phyloP scores from a whole-genome alignment of 75 land plant species.

The Cunninghamia lanceolata region DNA sequence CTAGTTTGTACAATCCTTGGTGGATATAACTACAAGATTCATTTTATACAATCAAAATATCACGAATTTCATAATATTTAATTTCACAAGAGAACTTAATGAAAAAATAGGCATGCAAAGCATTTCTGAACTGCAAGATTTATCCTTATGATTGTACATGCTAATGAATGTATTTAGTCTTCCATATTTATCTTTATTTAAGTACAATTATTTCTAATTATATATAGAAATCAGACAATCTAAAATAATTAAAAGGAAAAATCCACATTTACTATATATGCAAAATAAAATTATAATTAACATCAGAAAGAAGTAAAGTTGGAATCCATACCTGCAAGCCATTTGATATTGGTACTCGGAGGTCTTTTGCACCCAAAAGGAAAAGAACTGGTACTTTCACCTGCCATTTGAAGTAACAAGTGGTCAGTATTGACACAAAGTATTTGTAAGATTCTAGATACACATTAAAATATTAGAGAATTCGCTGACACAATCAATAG shows the following conservation, averaged over 20 bases:
- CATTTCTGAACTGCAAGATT: neutral
- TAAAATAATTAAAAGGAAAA: neutral
- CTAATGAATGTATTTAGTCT: neutral
- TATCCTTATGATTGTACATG: neutral
- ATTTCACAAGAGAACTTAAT: neutral
- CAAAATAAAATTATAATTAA: neutral
- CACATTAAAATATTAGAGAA: neutral
- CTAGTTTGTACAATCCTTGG: too few relatives aligned
- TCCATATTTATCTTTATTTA: neutral
- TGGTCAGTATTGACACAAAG: neutral
- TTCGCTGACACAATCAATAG: neutral
- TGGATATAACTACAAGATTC: too few relatives aligned
- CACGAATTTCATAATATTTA: neutral
- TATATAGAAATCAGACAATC: neutral
- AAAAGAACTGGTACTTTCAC: conserved; percentile 90
- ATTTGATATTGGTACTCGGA: conserved; percentile 92
- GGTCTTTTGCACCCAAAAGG: conserved; percentile 95
- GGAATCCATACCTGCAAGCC: conserved; percentile 77
- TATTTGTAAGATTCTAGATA: neutral
- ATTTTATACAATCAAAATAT: neutral
- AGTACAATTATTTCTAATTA: neutral
- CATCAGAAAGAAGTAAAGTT: neutral
- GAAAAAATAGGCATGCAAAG: neutral
- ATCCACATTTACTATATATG: neutral
- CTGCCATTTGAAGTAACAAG: conserved; percentile 30